Evolutionary conservation across 352 stramenopile genomes (phyloP).

Genomic region (Peronospora tabacina): DNA sequence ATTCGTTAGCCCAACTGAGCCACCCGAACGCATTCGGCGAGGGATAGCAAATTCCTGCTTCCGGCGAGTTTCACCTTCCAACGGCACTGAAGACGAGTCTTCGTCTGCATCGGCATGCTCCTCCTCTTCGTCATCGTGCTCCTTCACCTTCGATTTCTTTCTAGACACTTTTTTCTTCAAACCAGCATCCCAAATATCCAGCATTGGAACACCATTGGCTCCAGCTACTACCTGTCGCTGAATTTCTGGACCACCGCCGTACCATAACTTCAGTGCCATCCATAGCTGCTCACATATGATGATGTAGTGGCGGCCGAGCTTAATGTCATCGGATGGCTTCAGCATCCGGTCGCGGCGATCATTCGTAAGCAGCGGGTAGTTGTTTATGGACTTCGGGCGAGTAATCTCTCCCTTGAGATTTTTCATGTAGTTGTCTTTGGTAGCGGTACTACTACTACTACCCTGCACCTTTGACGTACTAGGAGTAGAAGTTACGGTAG

Average conservation of each 20-base stretch:
- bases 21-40: conserved; percentile 66
- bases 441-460: conserved; percentile 18
- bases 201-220: conserved; percentile 43
- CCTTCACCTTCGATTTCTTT: conserved; percentile 40
- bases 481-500: conserved; percentile 21
- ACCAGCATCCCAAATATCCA: conserved; percentile 77
- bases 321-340: conserved; percentile 66
- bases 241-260: conserved; percentile 85
- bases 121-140: conserved; percentile 35
- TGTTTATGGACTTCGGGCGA: conserved; percentile 79
- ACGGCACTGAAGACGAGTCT: conserved; percentile 31
- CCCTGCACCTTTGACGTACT: conserved; percentile 34
- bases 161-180: conserved; percentile 43
- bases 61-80: conserved; percentile 47
- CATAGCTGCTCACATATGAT: conserved; percentile 84
- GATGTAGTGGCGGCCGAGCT: conserved; percentile 74
- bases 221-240: conserved; percentile 71
- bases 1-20: conserved; percentile 80
- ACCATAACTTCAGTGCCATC: conserved; percentile 89
- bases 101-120: conserved; percentile 28
- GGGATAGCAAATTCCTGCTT: conserved; percentile 55
- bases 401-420: conserved; percentile 76
- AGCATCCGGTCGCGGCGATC: conserved; percentile 66
- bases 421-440: conserved; percentile 62
- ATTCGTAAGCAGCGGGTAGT: conserved; percentile 63